Evolutionary conservation across 108 stramenopile genomes (phyloP).

Genomic region (Nannochloropsis oceanica): DNA sequence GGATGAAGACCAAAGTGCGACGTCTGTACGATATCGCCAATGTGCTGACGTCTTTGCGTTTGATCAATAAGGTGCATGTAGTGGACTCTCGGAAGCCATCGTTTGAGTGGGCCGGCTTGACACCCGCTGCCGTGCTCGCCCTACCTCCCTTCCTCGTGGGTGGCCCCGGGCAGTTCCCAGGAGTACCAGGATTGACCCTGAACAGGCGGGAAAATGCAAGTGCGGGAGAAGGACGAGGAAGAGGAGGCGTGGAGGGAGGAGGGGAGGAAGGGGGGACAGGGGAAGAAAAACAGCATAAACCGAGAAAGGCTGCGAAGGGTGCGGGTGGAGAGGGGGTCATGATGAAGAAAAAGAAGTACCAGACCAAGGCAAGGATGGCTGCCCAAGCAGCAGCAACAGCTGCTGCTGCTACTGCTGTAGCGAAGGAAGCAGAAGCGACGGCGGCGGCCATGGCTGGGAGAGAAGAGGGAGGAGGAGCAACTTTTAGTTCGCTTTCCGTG

Average conservation of each 20-base stretch:
- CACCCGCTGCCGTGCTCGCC: background rate
- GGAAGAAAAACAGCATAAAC: background rate
- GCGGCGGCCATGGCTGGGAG: background rate
- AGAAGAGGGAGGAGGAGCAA: background rate
- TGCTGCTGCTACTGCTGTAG: no score
- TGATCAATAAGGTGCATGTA: constrained; percentile 47
- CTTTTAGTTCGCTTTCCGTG: no score
- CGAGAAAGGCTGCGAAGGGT: background rate
- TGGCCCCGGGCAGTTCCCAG: background rate
- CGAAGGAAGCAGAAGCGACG: background rate
- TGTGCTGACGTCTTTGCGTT: constrained; percentile 57
- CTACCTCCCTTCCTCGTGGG: background rate
- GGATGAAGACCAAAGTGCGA: constrained; percentile 76
- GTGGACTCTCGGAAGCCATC: background rate
- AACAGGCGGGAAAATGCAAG: background rate
- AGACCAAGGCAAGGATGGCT: no score
- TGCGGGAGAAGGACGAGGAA: background rate
- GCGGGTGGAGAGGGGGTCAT: background rate
- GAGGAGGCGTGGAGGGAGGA: background rate
- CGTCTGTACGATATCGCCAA: constrained; percentile 94
- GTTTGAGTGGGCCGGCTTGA: background rate
- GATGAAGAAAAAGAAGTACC: no score
- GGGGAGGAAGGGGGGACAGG: background rate
- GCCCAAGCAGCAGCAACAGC: no score
- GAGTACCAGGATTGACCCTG: background rate